Evolutionary conservation across 768 basidiomycete species (phyloP), one percentile per base, ranked within the genome.

Genomic region (Hygrocybe punicea): DNA sequence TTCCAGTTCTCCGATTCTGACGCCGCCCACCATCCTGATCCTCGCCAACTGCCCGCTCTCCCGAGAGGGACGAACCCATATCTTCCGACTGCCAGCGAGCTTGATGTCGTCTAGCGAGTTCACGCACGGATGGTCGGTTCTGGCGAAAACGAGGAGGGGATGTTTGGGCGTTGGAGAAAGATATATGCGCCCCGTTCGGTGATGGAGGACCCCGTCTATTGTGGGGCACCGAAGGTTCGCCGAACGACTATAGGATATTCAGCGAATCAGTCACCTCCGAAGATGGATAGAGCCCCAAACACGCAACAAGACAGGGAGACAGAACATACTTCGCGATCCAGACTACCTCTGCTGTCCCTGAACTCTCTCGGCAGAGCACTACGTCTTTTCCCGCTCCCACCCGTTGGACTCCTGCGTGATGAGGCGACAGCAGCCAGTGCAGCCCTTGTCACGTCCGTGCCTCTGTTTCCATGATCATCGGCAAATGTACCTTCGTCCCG

Each of bases 371-470:
- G 79, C 57, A 80, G 57, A 13, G 77, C 75, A 16, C 56, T 67
- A 49, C 85, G 74, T 56, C 71, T 75, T 60, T 67, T 25, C 63
- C 60, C 17, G 37, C 63, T 45, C 40, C 67, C 60, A 10, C 50
- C 29, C 54, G 71, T 73, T 9, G 81, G 81, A 60, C 81, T 84
- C 55, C 77, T 73, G 57, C 84, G 73, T 24, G 82, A 78, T 3
- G 80, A 80, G 4, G 83, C 81, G 40, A 85, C 81, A 34, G 85
- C 81, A 44, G 81, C 83, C 60, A 88, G 67, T 46, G 86, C 85
- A 53, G 83, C 79, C 24, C 78, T 76, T 2, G 80, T 78, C 33
- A 86, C 72, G 62, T 82, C 76, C 29, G 67, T 69, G 14, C 69
- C 66, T 17, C 67, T 55, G 33, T 46, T 52, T 36, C 62, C 60